Percentiles rank a stretch among this genome's conserved stretches.
Conservation (phyloP, 768 basidiomycete species). For the Boletus subparvulus region DNA sequence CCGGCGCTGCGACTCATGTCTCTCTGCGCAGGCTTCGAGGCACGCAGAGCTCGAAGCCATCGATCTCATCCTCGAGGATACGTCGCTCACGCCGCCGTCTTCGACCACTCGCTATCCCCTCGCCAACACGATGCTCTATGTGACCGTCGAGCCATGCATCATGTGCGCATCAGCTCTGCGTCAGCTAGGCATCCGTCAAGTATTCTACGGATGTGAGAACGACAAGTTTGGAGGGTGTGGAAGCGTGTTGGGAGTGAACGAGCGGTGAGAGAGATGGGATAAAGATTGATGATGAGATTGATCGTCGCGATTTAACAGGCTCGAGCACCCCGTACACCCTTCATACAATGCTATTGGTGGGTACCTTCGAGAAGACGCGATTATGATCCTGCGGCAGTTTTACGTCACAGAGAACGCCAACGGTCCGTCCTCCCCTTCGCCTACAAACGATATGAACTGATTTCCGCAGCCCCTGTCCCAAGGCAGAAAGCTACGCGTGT, state of each 20-base stretch:
- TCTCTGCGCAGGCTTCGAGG: conserved; percentile 71
- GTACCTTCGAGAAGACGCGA: conserved; percentile 78
- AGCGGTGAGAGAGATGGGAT: conserved; percentile 44
- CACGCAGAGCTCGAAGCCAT: conserved; percentile 98
- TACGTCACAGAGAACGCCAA: conserved; percentile 93
- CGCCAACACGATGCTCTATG: conserved; percentile 81
- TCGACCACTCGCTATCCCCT: conserved; percentile 57
- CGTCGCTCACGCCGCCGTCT: conserved; percentile 49
- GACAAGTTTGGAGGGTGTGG: conserved; percentile 97
- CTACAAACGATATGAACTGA: neutral
- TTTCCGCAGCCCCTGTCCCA: conserved; percentile 76
- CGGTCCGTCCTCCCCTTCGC: conserved; percentile 48
- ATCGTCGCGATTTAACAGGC: conserved; percentile 38
- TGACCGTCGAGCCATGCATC: conserved; percentile 98
- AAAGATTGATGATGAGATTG: neutral
- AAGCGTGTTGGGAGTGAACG: conserved; percentile 87
- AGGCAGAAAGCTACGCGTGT: conserved; percentile 82
- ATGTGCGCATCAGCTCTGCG: conserved; percentile 98
- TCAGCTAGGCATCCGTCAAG: conserved; percentile 87
- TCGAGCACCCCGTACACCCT: conserved; percentile 71
- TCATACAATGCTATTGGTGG: conserved; percentile 75
- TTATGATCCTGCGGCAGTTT: conserved; percentile 82
- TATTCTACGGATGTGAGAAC: conserved; percentile 92
- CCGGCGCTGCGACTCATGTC: neutral
- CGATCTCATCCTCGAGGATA: conserved; percentile 74